Percentiles rank a stretch among this genome's conserved stretches.
These are phyloP conservation scores for Phytophthora constricta DNA, from an alignment of 352 stramenopile genomes.

Conservation along the genomic window DNA sequence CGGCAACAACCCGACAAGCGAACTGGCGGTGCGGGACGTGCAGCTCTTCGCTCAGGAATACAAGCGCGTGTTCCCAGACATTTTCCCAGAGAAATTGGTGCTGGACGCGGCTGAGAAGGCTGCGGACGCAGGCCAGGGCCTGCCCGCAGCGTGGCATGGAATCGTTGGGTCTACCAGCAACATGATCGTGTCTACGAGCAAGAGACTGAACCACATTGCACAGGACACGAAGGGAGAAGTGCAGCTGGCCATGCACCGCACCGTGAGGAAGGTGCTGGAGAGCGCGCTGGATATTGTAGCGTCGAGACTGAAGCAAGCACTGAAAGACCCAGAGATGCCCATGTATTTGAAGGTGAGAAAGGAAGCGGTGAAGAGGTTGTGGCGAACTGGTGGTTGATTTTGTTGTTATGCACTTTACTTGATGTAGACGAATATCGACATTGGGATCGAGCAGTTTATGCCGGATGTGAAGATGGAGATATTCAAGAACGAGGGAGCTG, in stretches of 20 bases:
- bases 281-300: conserved; percentile 81
- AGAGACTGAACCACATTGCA: conserved; percentile 83
- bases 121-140: conserved; percentile 39
- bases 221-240: conserved; percentile 87
- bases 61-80: conserved; percentile 79
- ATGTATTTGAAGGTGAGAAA: conserved; percentile 67
- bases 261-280: conserved; percentile 78
- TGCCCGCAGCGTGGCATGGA: conserved; percentile 55
- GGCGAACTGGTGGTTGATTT: background rate
- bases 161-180: conserved; percentile 80
- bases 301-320: conserved; percentile 68
- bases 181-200: conserved; percentile 82
- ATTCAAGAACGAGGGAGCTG: conserved; percentile 79
- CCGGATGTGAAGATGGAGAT: conserved; percentile 91
- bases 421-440: conserved; percentile 78
- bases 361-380: too few species aligned
- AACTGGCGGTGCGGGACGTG: conserved; percentile 71
- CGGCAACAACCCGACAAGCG: too few species aligned
- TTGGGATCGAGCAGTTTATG: conserved; percentile 88
- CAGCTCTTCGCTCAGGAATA: conserved; percentile 84
- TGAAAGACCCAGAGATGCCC: conserved; percentile 89
- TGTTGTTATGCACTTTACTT: conserved; percentile 2
- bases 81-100: conserved; percentile 78
- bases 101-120: conserved; percentile 59
- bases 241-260: conserved; percentile 82